phyloP scores from a whole-genome alignment of 1,139 yeast genomes.

The Blastobotrys petasosporus region DNA sequence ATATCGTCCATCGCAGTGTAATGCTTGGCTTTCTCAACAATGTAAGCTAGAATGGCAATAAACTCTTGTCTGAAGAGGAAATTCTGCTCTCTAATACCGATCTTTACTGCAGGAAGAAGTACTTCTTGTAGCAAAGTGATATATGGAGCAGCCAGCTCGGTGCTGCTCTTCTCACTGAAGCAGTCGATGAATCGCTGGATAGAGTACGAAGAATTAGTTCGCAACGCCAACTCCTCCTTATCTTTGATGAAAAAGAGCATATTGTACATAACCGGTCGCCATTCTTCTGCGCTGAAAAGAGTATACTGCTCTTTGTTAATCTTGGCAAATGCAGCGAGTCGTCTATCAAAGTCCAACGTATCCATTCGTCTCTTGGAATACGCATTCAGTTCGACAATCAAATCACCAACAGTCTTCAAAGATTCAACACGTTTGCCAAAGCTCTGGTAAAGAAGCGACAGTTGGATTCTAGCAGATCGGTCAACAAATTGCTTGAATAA shows the following conservation, averaged over 20 bases:
- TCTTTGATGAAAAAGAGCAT: slow-evolving; percentile 69
- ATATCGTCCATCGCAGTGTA: slow-evolving; percentile 58
- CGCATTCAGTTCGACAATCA: slow-evolving; percentile 64
- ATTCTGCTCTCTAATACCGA: slow-evolving; percentile 58
- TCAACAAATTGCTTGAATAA: slow-evolving; percentile 56
- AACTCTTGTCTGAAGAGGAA: slow-evolving; percentile 70
- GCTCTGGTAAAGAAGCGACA: slow-evolving; percentile 54
- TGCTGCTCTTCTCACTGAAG: slow-evolving; percentile 19
- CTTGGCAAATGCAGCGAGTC: slow-evolving; percentile 60
- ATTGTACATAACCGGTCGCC: slow-evolving; percentile 74
- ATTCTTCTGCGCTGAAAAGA: slow-evolving; percentile 49
- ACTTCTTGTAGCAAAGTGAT: slow-evolving; percentile 45
- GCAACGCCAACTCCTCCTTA: slow-evolving; percentile 70
- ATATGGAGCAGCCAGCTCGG: slow-evolving; percentile 35
- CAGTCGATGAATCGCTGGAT: slow-evolving; percentile 62
- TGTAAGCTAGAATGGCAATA: slow-evolving; percentile 57
- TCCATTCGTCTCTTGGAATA: slow-evolving; percentile 56
- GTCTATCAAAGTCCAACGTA: slow-evolving; percentile 72
- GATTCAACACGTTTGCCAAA: slow-evolving; percentile 51
- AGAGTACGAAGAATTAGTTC: slow-evolving; percentile 70
- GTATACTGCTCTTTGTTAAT: slow-evolving; percentile 53
- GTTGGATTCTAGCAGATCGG: slow-evolving; percentile 51
- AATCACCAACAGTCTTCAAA: slow-evolving; percentile 41
- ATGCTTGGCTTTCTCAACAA: slow-evolving; percentile 46
- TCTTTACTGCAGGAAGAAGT: slow-evolving; percentile 59